These are phyloP conservation scores for Penicillium canescens DNA, from an alignment of 495 filamentous ascomycete genomes.

Conservation along the genomic window DNA sequence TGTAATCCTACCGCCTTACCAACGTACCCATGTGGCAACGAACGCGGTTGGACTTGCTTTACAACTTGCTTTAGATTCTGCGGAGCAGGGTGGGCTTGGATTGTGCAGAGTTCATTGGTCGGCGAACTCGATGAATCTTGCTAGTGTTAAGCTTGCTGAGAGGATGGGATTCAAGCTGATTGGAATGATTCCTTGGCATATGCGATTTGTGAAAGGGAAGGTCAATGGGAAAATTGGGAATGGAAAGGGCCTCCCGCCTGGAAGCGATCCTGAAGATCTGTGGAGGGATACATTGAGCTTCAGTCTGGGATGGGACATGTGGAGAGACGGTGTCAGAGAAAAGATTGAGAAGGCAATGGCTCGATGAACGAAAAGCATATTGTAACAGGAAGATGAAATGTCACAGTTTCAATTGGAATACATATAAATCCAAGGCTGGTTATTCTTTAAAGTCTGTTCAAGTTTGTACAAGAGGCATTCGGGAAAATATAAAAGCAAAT, in stretches of 20 bases:
- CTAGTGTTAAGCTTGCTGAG: slow-evolving; percentile 18
- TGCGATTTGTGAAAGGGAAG: slow-evolving; percentile 20
- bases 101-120: slow-evolving; percentile 19
- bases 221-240: slow-evolving; percentile 19
- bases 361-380: not conserved
- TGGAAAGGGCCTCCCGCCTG: slow-evolving; percentile 14
- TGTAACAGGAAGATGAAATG: no score
- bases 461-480: no score
- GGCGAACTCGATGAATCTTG: slow-evolving; percentile 16
- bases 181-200: slow-evolving; percentile 20
- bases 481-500: not conserved
- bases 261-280: slow-evolving; percentile 17
- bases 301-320: slow-evolving; percentile 21
- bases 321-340: slow-evolving; percentile 11
- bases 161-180: slow-evolving; percentile 21
- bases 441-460: no score
- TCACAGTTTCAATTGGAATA: no score
- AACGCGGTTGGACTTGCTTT: slow-evolving; percentile 20
- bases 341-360: slow-evolving; percentile 3
- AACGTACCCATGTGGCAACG: slow-evolving; percentile 22
- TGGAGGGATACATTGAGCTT: slow-evolving; percentile 23
- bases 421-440: no score
- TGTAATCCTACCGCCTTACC: slow-evolving; percentile 24
- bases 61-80: slow-evolving; percentile 7
- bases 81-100: slow-evolving; percentile 17